Base-by-base conservation (phyloP, 1,139 yeast genomes). In the Groenewaldozyma sp. region DNA sequence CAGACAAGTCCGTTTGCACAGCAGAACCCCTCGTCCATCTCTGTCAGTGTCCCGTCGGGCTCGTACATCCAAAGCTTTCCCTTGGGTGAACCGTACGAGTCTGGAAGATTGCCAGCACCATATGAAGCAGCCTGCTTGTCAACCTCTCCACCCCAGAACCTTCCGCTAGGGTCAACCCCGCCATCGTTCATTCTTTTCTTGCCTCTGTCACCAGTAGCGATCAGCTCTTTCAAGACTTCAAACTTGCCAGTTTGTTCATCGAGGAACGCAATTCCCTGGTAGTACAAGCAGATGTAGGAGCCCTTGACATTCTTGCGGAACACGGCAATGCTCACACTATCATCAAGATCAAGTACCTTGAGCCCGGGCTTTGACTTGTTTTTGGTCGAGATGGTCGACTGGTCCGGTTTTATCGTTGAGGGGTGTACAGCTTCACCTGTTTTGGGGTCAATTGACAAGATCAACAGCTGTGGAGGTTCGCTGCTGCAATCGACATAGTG, bases 1-100 rank as follows among this genome's bases (percentile, higher is more conserved):
- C 87, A 87, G 21, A 81, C 81, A 47, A 87, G 67, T 14, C 95
- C 94, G 55, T 87, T 87, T 14, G 54, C 51, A 36, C 55, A 51
- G 19, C 46, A 53, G 5, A 51, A 43, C 14, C 55, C 57, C 10
- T 38, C 43, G 17, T 40, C 51, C 46, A 53, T 39, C 34, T 29
- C 34, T 31, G 36, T 37, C 37, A 38, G 37, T 16, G 38, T 45
- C 39, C 48, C 47, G 34, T 54, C 52, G 2, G 61, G 58, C 35
- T 58, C 63, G 39, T 56, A 58, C 21, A 62, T 45, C 61, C 63
- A 62, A 22, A 61, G 48, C 26, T 58, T 45, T 13, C 65, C 65
- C n/a, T 49, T 34, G 2, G 58, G 57, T 28, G 50, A 44, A 4
- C 44, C 41, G 33, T 45, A 45, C 36, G 52, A 53, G 40, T 18